These are phyloP conservation scores for Tulasnella sp. DNA, from an alignment of 768 basidiomycete genomes.

Conservation along the genomic window DNA sequence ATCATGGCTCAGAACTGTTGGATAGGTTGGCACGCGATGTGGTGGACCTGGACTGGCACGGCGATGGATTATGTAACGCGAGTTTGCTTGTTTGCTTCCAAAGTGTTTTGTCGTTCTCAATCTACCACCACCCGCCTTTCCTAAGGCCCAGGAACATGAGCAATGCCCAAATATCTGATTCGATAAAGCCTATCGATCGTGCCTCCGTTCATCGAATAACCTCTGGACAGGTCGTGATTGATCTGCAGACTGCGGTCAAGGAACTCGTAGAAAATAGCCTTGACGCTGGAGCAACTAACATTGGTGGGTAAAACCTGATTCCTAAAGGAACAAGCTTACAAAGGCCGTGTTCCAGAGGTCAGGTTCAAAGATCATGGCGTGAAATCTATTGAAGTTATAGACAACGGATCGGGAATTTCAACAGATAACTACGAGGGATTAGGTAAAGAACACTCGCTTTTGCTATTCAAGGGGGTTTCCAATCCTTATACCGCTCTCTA, in stretches of 20 bases:
- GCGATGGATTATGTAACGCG: background rate
- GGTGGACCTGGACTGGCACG: background rate
- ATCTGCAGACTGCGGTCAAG: constrained; percentile 88
- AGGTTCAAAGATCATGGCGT: constrained; percentile 82
- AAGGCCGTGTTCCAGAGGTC: constrained; percentile 45
- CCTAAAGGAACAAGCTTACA: background rate
- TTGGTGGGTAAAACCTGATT: constrained; percentile 43
- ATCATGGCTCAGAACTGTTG: constrained; percentile 23
- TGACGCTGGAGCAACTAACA: constrained; percentile 78
- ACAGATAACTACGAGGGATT: constrained; percentile 64
- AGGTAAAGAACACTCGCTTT: constrained; percentile 38
- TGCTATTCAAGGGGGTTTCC: background rate
- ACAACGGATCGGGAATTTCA: constrained; percentile 84
- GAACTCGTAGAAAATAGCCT: constrained; percentile 94
- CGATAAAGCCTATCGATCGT: constrained; percentile 54
- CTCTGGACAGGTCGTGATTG: constrained; percentile 89
- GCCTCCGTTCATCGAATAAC: constrained; percentile 79
- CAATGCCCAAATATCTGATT: background rate
- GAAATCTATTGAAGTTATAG: constrained; percentile 72
- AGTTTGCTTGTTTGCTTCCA: background rate
- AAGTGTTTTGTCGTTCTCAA: background rate
- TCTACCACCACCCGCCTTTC: background rate
- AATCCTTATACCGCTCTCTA: background rate
- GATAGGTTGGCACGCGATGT: background rate
- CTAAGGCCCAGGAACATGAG: background rate